Conservation (phyloP, 768 basidiomycete genomes). For the Udeniomyces megalosporus region DNA sequence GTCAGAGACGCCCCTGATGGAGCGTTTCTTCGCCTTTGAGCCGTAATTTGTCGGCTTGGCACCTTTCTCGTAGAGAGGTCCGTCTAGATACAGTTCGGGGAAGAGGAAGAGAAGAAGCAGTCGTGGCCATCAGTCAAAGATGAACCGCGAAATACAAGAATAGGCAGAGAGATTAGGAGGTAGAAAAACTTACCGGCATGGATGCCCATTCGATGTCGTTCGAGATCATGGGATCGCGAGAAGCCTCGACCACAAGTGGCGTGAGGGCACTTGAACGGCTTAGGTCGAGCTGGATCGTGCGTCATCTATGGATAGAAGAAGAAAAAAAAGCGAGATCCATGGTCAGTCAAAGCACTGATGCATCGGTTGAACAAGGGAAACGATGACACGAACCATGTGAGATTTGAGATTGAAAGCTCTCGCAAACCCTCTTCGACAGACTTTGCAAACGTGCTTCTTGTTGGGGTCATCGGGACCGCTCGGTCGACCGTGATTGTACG, state of each 20-base stretch:
- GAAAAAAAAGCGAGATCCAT: neutral
- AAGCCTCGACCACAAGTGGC: slow-evolving; percentile 74
- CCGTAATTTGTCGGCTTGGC: neutral
- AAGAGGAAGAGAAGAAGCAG: neutral
- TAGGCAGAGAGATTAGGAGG: neutral
- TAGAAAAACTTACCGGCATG: slow-evolving; percentile 46
- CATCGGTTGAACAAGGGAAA: too few species aligned
- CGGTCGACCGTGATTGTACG: neutral
- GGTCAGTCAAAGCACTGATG: too few species aligned
- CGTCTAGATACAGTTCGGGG: neutral
- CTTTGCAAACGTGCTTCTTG: slow-evolving; percentile 13
- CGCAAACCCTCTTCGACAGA: slow-evolving; percentile 47
- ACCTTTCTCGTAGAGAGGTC: slow-evolving; percentile 4
- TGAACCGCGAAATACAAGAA: neutral
- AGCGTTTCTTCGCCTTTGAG: slow-evolving; percentile 1
- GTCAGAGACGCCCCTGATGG: neutral
- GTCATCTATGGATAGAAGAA: slow-evolving; percentile 49
- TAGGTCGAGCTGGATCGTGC: slow-evolving; percentile 78
- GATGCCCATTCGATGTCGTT: slow-evolving; percentile 72
- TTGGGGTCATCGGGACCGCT: neutral
- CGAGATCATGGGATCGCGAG: slow-evolving; percentile 84
- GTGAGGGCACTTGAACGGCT: slow-evolving; percentile 79
- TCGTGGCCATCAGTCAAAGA: neutral
- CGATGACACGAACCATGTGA: neutral
- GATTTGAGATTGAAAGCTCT: slow-evolving; percentile 85